Conservation (phyloP, 305 asterid species). For the Fraxinus albicans region DNA sequence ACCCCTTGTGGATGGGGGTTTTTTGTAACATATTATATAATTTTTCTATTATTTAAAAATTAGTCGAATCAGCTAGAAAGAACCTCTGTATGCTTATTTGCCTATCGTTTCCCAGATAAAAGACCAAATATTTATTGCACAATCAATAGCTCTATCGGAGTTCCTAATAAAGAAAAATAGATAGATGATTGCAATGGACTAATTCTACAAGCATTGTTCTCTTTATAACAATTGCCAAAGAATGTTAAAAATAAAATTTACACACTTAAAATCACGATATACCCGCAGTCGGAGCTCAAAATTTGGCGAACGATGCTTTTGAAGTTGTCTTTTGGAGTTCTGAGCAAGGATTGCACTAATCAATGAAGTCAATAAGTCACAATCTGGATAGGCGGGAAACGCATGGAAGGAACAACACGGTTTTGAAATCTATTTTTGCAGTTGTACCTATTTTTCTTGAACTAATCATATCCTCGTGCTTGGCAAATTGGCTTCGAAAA, state of each 20-base stretch:
- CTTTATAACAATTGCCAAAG: background rate
- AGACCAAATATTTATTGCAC: background rate
- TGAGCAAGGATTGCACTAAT: background rate
- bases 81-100: background rate
- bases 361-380: background rate
- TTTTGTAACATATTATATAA: slow-evolving; percentile 30
- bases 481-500: background rate
- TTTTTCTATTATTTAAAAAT: slow-evolving; percentile 12
- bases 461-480: background rate
- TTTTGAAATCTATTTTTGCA: background rate
- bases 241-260: background rate
- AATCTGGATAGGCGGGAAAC: background rate
- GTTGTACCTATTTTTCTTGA: background rate
- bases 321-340: background rate
- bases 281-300: background rate
- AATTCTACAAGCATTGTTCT: background rate
- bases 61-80: background rate
- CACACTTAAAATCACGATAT: background rate
- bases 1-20: slow-evolving; percentile 28
- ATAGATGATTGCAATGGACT: background rate
- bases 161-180: background rate
- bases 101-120: background rate
- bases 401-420: background rate
- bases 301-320: background rate
- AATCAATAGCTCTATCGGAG: background rate